Conservation (phyloP, 2,329 filamentous ascomycete species). For the Neopestalotiopsis sp. region DNA sequence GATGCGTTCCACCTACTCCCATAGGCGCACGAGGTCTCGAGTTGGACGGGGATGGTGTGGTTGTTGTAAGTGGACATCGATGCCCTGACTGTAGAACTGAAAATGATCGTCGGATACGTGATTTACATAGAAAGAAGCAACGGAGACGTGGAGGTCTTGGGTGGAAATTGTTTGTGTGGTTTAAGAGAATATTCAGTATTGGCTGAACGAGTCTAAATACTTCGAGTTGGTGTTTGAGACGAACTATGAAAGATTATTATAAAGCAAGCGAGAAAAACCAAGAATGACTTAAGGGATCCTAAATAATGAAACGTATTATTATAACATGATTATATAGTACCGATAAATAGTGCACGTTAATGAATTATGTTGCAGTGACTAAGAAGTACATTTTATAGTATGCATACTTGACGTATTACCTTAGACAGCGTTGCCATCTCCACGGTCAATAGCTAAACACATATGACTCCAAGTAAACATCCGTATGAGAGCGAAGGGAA, state of each 20-base stretch:
- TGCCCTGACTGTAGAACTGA: neutral
- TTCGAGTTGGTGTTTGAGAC: too few relatives aligned
- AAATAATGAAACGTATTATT: too few relatives aligned
- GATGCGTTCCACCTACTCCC: neutral
- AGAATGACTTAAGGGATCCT: neutral
- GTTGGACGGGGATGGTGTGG: slow-evolving; percentile 7
- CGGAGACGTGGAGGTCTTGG: neutral
- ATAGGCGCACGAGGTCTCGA: neutral
- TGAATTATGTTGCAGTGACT: too few relatives aligned
- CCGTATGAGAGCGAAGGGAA: too few relatives aligned
- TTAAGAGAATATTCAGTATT: neutral
- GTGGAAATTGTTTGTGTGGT: neutral
- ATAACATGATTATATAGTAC: too few relatives aligned
- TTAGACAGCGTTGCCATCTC: too few relatives aligned
- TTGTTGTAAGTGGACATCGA: slow-evolving; percentile 7
- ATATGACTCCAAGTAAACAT: too few relatives aligned
- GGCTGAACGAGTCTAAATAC: neutral
- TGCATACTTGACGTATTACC: too few relatives aligned
- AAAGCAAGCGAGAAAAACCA: neutral
- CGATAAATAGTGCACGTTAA: too few relatives aligned
- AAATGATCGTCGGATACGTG: neutral
- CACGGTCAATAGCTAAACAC: too few relatives aligned
- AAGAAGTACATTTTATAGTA: too few relatives aligned
- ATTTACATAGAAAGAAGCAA: neutral
- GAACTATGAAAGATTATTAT: neutral